Base-by-base conservation (phyloP, 768 basidiomycete genomes). In the Auricularia cornea region DNA sequence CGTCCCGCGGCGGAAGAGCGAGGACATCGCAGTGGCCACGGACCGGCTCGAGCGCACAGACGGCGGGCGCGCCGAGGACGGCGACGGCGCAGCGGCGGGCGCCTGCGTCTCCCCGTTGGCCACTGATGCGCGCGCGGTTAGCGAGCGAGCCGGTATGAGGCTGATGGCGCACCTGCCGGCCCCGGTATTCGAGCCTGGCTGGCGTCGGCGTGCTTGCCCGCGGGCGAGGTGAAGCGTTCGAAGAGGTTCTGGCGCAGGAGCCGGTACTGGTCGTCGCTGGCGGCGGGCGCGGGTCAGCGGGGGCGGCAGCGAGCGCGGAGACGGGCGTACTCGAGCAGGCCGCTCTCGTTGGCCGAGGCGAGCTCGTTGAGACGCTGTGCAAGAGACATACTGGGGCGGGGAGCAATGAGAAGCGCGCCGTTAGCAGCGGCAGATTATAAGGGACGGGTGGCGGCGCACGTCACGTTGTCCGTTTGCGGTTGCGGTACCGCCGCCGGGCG, bases 251-350 rank as follows among this genome's bases (percentile, higher is more conserved):
- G 90, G 52, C 92, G 85, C 14, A 94, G 81, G 51, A 93, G 73
- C 60, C 91, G 85, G 72, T 93, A 93, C 71, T 92, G 92, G 67
- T 92, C 89, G 73, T 93, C 89, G 70, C 92, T 93, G 72, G 8
- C 60, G 30, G 63, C 6, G 12, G 16, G 44, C 20, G 11, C 11
- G 44, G 6, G 44, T 12, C 44, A 16, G 44, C 12, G 20, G 5
- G 11, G 20, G 44, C 44, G 44, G 2, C 6, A 20, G 20, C 10
- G 6, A 6, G 44, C 20, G 20, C 44, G 11, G 20, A 8, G 44
- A 18, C 29, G 12, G 29, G 20, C 85, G 69, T 71, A 89, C 90
- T 84, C 84, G 60, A 93, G 78, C 59, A 93, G 78, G 32, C 91
- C 91, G 69, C 93, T 86, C 5, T 87, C 81, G 72, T 93, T 91